Percentiles rank a stretch among this genome's conserved stretches.
These are phyloP conservation scores for Fonsecaea pedrosoi DNA, from an alignment of 2,329 filamentous ascomycete genomes.

Conservation along the genomic window DNA sequence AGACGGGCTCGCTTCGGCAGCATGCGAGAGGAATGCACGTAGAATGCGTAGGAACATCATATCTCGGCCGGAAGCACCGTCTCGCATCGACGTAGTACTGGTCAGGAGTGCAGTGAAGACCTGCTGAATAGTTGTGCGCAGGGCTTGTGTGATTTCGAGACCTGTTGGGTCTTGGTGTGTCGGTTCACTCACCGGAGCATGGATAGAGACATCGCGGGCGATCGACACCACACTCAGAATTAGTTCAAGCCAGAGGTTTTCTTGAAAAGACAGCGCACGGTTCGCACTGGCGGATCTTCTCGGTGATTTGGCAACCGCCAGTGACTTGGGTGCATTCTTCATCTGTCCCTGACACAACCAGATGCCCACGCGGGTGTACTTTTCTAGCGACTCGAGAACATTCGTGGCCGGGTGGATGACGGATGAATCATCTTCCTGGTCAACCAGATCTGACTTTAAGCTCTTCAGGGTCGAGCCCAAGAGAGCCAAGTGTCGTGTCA, in stretches of 20 bases:
- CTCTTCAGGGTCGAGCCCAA: slow-evolving; percentile 73
- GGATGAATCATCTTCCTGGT: slow-evolving; percentile 62
- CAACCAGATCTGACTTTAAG: slow-evolving; percentile 49
- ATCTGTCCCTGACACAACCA: slow-evolving; percentile 93
- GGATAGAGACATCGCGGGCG: slow-evolving; percentile 65
- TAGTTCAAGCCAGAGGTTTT: slow-evolving; percentile 70
- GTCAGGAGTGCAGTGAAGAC: slow-evolving; percentile 86
- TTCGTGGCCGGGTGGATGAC: slow-evolving; percentile 73
- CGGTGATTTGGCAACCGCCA: slow-evolving; percentile 46
- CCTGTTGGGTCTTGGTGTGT: not conserved
- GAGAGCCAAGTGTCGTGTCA: slow-evolving; percentile 79
- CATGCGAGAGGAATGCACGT: slow-evolving; percentile 83
- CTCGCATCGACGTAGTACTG: slow-evolving; percentile 65
- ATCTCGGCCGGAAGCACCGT: slow-evolving; percentile 52
- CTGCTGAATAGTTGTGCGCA: slow-evolving; percentile 84
- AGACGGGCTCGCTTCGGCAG: slow-evolving; percentile 80
- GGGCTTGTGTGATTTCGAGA: slow-evolving; percentile 64
- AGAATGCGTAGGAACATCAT: slow-evolving; percentile 87
- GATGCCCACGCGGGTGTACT: slow-evolving; percentile 89
- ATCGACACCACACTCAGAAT: slow-evolving; percentile 68
- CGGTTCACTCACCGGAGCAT: slow-evolving; percentile 22
- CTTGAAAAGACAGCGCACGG: slow-evolving; percentile 65
- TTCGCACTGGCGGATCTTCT: slow-evolving; percentile 54
- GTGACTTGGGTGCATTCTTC: slow-evolving; percentile 46
- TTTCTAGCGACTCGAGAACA: slow-evolving; percentile 78